Conservation (phyloP, 495 filamentous ascomycete species). For the Penicillium bovifimosum region DNA sequence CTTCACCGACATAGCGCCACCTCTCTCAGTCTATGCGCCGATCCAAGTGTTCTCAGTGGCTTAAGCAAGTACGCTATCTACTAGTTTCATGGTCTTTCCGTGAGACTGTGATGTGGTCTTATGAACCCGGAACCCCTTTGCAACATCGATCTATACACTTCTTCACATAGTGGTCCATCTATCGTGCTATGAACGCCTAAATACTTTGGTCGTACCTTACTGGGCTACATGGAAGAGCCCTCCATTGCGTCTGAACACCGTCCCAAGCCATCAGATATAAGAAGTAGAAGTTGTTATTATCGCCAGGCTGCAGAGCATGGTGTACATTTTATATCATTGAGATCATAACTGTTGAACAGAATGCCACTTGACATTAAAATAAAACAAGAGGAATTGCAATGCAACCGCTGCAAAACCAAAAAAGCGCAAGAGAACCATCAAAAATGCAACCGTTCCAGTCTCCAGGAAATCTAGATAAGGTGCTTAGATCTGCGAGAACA, state of each 20-base stretch:
- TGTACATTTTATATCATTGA: conserved; percentile 37
- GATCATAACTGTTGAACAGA: conserved; percentile 39
- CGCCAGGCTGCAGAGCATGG: conserved; percentile 16
- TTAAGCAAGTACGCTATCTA: neutral
- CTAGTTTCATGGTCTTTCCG: too few relatives aligned
- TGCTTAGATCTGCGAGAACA: conserved; percentile 63
- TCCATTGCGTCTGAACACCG: neutral
- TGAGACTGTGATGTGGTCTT: too few relatives aligned
- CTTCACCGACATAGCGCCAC: neutral
- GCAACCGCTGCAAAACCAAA: conserved; percentile 22
- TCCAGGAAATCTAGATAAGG: conserved; percentile 55
- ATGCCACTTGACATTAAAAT: conserved; percentile 30
- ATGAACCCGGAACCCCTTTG: neutral
- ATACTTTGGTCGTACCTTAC: neutral
- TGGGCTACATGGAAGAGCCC: neutral
- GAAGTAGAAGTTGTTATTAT: neutral
- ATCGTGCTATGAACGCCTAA: too few relatives aligned
- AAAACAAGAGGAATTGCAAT: conserved; percentile 18
- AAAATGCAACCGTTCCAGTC: conserved; percentile 10
- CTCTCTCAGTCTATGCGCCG: neutral
- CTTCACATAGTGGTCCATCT: neutral
- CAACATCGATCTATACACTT: neutral
- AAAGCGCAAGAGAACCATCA: conserved; percentile 13
- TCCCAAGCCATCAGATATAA: neutral
- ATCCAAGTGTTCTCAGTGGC: neutral